A percentile compares a stretch with the other conserved stretches of the same genome.
phyloP scores from a whole-genome alignment of 495 filamentous ascomycete genomes.

The Astrothelium subdiscretum region DNA sequence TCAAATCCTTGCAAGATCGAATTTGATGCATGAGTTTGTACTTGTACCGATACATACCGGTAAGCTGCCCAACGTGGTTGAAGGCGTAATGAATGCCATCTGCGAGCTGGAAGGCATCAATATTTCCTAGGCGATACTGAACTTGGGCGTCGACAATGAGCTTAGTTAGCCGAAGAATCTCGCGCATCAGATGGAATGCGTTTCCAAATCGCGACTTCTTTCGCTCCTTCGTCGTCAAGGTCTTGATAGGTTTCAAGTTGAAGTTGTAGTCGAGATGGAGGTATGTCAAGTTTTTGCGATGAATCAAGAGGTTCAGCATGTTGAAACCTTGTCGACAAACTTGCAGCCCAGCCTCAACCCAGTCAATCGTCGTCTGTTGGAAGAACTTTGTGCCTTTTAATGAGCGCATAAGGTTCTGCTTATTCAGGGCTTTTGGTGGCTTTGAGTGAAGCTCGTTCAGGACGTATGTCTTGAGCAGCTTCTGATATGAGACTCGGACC shows the following conservation, averaged over 20 bases:
- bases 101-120: constrained; percentile 97
- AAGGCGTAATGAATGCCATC: constrained; percentile 98
- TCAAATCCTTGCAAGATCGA: constrained; percentile 96
- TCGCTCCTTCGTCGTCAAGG: constrained; percentile 94
- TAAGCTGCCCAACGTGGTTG: constrained; percentile 97
- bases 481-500: constrained; percentile 98
- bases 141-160: constrained; percentile 98
- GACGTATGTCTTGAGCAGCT: constrained; percentile 91
- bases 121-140: constrained; percentile 95
- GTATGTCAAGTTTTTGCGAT: constrained; percentile 97
- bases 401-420: constrained; percentile 80
- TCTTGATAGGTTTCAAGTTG: constrained; percentile 98
- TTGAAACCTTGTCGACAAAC: constrained; percentile 98
- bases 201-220: constrained; percentile 99
- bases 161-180: constrained; percentile 95
- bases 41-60: constrained; percentile 99
- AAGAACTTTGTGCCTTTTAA: constrained; percentile 97
- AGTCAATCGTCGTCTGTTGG: constrained; percentile 98
- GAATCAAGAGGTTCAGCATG: constrained; percentile 97
- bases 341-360: constrained; percentile 97
- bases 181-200: constrained; percentile 97
- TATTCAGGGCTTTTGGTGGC: constrained; percentile 86
- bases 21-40: constrained; percentile 99
- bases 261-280: constrained; percentile 99
- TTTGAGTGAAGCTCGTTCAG: constrained; percentile 95